Conservation (phyloP, 2,329 filamentous ascomycete genomes). For the Coleophoma eucalyptorum region DNA sequence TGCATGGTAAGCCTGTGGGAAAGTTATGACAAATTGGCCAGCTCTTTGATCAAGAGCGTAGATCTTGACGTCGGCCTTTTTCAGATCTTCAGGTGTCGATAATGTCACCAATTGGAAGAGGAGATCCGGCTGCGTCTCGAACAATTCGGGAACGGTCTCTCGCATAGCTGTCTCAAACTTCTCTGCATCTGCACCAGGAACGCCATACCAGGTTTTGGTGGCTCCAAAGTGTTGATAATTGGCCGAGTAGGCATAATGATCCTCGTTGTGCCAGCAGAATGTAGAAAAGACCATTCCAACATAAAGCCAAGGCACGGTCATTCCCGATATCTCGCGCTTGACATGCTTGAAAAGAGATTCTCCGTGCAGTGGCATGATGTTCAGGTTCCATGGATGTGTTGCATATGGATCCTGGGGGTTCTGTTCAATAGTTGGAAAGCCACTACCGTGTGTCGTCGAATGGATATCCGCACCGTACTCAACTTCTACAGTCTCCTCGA, state of each 20-base stretch:
- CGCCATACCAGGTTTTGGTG: constrained; percentile 99
- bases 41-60: constrained; percentile 95
- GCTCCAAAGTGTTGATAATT: constrained; percentile 98
- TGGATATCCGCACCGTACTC: constrained; percentile 98
- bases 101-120: constrained; percentile 97
- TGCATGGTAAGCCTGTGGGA: constrained; percentile 94
- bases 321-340: constrained; percentile 96
- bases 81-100: constrained; percentile 86
- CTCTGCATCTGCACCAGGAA: constrained; percentile 87
- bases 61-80: constrained; percentile 88
- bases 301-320: constrained; percentile 99
- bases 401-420: constrained; percentile 85
- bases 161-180: constrained; percentile 96
- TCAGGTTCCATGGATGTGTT: constrained; percentile 92
- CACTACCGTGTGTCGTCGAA: constrained; percentile 94
- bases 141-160: constrained; percentile 90
- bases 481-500: constrained; percentile 94
- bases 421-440: constrained; percentile 91
- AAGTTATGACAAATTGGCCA: constrained; percentile 94
- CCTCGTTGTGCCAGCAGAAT: constrained; percentile 99
- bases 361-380: constrained; percentile 82
- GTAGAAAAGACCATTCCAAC: constrained; percentile 99
- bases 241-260: constrained; percentile 95
- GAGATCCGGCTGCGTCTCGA: constrained; percentile 94
- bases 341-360: constrained; percentile 96